Evolutionary conservation across 164 flowering plant genomes (phyloP), one percentile per base, ranked within the genome.

Genomic region (Magnolia kwangsiensis): DNA sequence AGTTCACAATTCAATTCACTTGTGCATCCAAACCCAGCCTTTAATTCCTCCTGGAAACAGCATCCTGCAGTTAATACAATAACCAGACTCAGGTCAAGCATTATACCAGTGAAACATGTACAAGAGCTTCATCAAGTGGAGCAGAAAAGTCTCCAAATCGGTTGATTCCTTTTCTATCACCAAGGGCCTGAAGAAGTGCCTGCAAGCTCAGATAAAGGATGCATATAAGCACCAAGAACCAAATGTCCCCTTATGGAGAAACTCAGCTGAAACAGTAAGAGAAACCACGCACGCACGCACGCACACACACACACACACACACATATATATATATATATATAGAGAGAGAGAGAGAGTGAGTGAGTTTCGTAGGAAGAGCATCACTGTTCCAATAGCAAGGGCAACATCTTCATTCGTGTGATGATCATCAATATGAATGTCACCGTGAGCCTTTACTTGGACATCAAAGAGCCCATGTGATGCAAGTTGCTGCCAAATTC

Each of bases 361-460:
- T 24, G 27, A 24, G 27, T 24, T 24, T 24, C 1, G 27, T 24
- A 24, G 27, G 27, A 24, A 24, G 27, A 71, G 63, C 51, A 27
- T 80, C 23, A 96, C 99, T 74, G 99, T 90, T 83, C 99, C 99
- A 81, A 96, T 87, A 73, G 98, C 93, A 82, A 96, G 99, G 19
- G 97, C 99, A 81, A 96, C 92, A 90, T 96, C 98, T 87, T 96
- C 99, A 80, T 96, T 96, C 7, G 96, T 93, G 77, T 96, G 99
- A 83, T 96, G 99, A 78, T 96, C 99, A 82, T 96, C 98, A 77
- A 96, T 96, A 84, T 96, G 97, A 80, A 81, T 84, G 78, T 96
- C 99, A 50, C 99, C 99, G 63, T 85, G 81, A 29, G 98, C 98
- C 80, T 80, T 90, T 16, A 94, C 99, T 78, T 91, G 89, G 51